Evolutionary conservation across 331 rosid genomes (phyloP).

Genomic region (Acacia pycnantha): DNA sequence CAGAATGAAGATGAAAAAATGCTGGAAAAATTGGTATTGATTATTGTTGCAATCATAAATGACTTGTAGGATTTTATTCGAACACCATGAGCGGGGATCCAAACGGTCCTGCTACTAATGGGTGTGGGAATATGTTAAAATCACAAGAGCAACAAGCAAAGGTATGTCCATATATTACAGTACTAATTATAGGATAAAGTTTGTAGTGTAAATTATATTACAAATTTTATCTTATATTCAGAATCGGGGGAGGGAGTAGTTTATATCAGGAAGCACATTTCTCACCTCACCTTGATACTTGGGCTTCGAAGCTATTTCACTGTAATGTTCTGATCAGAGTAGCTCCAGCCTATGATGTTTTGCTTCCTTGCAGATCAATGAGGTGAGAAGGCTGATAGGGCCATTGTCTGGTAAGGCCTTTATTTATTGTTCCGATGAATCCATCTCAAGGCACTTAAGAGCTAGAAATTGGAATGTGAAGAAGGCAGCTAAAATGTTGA

Average conservation of each 20-base stretch:
- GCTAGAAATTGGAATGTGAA: neutral
- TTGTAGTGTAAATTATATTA: too few relatives aligned
- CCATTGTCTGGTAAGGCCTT: neutral
- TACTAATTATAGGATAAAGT: too few relatives aligned
- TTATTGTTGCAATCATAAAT: slow-evolving; percentile 29
- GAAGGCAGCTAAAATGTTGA: slow-evolving; percentile 3
- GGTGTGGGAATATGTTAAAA: slow-evolving; percentile 37
- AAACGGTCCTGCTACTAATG: slow-evolving; percentile 56
- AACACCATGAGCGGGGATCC: slow-evolving; percentile 53
- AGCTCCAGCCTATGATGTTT: neutral
- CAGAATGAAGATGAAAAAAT: slow-evolving; percentile 3
- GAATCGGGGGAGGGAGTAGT: too few relatives aligned
- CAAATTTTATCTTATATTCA: too few relatives aligned
- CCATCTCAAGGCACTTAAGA: slow-evolving; percentile 10
- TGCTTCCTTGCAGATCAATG: slow-evolving; percentile 58
- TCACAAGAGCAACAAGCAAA: slow-evolving; percentile 63
- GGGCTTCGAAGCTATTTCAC: neutral
- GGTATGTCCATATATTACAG: slow-evolving; percentile 56
- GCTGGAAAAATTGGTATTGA: slow-evolving; percentile 20
- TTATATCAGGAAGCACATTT: neutral
- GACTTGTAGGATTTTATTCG: slow-evolving; percentile 35
- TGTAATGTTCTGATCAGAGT: neutral
- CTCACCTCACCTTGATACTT: slow-evolving; percentile 18
- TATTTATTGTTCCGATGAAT: neutral
- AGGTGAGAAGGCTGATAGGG: slow-evolving; percentile 61